These are phyloP conservation scores for Rhizophagus clarus DNA, from an alignment of 192 early-diverging fungal species.

Conservation along the genomic window DNA sequence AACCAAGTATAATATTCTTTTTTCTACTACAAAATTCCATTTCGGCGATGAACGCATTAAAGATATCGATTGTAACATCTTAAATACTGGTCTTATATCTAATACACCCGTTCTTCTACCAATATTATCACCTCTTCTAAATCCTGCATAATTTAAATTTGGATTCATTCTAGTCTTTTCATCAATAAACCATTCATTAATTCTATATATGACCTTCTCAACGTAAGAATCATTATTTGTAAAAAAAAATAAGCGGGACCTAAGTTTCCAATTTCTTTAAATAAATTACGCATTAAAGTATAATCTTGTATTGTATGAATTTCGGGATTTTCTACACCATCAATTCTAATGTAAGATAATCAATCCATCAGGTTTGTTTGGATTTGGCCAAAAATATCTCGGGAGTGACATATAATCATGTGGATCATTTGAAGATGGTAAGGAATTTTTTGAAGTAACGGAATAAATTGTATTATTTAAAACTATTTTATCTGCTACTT, in stretches of 20 bases:
- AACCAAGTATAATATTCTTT: conserved; percentile 45
- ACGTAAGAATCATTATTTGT: conserved; percentile 50
- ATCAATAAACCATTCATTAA: conserved; percentile 61
- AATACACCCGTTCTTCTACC: conserved; percentile 47
- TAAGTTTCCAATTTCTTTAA: conserved; percentile 46
- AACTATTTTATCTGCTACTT: conserved; percentile 35
- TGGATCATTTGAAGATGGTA: conserved; percentile 47
- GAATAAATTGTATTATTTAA: conserved; percentile 48
- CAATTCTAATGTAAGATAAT: conserved; percentile 54
- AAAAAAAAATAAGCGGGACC: conserved; percentile 58
- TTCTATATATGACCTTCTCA: conserved; percentile 37
- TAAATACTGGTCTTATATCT: conserved; percentile 45
- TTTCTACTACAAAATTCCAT: conserved; percentile 39
- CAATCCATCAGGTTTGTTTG: conserved; percentile 38
- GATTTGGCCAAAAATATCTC: conserved; percentile 60
- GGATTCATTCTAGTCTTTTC: conserved; percentile 62
- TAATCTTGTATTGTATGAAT: conserved; percentile 47
- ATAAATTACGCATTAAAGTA: conserved; percentile 39
- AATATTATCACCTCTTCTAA: conserved; percentile 43
- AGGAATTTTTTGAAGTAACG: conserved; percentile 49
- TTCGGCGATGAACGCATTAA: conserved; percentile 37
- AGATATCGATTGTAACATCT: conserved; percentile 44
- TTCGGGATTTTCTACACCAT: conserved; percentile 59
- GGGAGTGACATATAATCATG: conserved; percentile 64
- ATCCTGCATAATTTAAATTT: conserved; percentile 55